Evolutionary conservation across 2,329 filamentous ascomycete genomes (phyloP).

Genomic region (Rachicladosporium sp.): DNA sequence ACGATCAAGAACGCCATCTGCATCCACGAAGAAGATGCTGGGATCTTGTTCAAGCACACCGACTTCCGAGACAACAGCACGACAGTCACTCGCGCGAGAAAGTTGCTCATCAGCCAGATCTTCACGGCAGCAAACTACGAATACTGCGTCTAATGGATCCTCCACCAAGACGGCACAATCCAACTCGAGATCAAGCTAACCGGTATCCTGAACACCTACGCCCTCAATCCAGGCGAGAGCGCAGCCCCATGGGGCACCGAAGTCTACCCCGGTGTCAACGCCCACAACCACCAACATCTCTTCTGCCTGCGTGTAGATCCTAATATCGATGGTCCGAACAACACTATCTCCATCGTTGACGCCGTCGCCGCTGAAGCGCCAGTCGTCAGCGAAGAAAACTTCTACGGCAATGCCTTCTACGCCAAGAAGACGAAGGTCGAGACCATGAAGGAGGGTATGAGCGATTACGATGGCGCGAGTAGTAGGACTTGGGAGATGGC

Average conservation of each 20-base stretch:
- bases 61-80: slow-evolving; percentile 85
- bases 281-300: slow-evolving; percentile 90
- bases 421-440: slow-evolving; percentile 70
- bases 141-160: slow-evolving; percentile 76
- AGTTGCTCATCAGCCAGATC: slow-evolving; percentile 78
- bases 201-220: slow-evolving; percentile 84
- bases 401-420: slow-evolving; percentile 82
- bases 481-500: slow-evolving; percentile 82
- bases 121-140: slow-evolving; percentile 96
- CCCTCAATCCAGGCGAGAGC: slow-evolving; percentile 68
- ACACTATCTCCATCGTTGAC: slow-evolving; percentile 77
- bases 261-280: slow-evolving; percentile 82
- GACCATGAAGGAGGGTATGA: slow-evolving; percentile 55
- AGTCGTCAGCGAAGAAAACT: slow-evolving; percentile 71
- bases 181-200: slow-evolving; percentile 85
- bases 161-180: slow-evolving; percentile 84
- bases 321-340: slow-evolving; percentile 73
- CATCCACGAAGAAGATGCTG: slow-evolving; percentile 86
- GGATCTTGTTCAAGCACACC: slow-evolving; percentile 77
- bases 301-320: slow-evolving; percentile 84
- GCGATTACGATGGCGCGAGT: slow-evolving; percentile 70
- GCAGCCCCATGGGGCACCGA: slow-evolving; percentile 81
- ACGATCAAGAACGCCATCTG: slow-evolving; percentile 91
- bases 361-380: slow-evolving; percentile 57
- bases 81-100: slow-evolving; percentile 74